phyloP scores from a whole-genome alignment of 257 asterid genomes.

The Osmanthus fragrans region DNA sequence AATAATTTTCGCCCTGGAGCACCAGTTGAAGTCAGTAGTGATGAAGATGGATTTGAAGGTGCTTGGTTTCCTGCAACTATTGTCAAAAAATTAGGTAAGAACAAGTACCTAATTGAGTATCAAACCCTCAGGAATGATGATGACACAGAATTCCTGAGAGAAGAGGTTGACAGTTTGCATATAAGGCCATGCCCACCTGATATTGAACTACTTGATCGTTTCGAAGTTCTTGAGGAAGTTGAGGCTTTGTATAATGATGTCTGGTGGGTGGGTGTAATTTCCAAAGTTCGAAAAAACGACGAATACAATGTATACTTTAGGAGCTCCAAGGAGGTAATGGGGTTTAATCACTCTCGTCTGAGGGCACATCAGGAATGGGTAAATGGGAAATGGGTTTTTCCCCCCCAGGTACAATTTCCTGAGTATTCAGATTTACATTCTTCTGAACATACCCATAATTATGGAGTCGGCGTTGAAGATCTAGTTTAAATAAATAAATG shows the following conservation, averaged over 20 bases:
- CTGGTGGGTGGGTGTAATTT: conserved; percentile 62
- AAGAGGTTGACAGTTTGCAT: conserved; percentile 50
- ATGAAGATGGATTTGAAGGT: conserved; percentile 54
- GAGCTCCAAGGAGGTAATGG: conserved; percentile 32
- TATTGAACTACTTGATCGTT: conserved; percentile 34
- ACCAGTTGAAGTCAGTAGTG: conserved; percentile 45
- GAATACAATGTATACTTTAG: conserved; percentile 44
- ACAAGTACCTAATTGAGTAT: conserved; percentile 36
- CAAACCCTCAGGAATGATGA: conserved; percentile 35
- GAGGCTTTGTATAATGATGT: conserved; percentile 51
- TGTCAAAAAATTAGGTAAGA: conserved; percentile 24
- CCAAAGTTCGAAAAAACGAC: conserved; percentile 35
- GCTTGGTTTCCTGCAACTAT: conserved; percentile 58
- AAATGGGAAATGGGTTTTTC: conserved; percentile 47
- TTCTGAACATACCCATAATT: conserved; percentile 1
- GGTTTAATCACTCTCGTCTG: conserved; percentile 41
- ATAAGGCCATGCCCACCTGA: conserved; percentile 72
- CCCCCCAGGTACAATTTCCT: conserved; percentile 38
- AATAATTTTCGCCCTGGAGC: conserved; percentile 32
- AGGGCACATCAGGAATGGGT: conserved; percentile 61
- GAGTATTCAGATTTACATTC: neutral
- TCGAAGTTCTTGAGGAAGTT: conserved; percentile 40
- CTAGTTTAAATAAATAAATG: neutral
- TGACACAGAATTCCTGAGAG: conserved; percentile 42
- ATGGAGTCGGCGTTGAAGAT: neutral